Conservation (phyloP, 164 flowering plant species). For the Piper longum region DNA sequence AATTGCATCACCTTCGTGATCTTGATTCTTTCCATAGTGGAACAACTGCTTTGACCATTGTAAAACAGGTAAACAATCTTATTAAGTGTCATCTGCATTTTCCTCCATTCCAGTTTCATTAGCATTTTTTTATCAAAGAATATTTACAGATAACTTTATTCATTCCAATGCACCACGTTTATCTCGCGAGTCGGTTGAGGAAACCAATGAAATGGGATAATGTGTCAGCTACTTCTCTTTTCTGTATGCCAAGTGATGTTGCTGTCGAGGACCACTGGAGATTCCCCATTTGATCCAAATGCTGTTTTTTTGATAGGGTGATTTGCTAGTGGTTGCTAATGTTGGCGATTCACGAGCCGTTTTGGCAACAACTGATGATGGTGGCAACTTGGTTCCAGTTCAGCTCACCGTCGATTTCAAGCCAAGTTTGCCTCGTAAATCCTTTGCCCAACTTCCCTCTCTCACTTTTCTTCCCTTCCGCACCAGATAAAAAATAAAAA, state of each 20-base stretch:
- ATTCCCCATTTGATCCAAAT: too few species aligned
- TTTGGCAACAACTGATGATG: constrained; percentile 42
- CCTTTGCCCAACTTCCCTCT: neutral
- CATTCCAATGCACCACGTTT: too few species aligned
- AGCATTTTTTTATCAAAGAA: too few species aligned
- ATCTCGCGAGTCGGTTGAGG: neutral
- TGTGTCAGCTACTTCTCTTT: neutral
- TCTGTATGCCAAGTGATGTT: neutral
- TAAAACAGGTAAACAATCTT: constrained; percentile 52
- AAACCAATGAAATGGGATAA: too few species aligned
- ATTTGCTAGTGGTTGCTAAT: constrained; percentile 54
- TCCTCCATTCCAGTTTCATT: too few species aligned
- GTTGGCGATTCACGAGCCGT: constrained; percentile 88
- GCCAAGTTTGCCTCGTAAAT: constrained; percentile 53
- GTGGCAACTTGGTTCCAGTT: constrained; percentile 34
- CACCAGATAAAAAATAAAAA: neutral
- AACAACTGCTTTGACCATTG: constrained; percentile 64
- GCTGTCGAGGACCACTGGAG: neutral
- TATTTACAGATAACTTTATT: too few species aligned
- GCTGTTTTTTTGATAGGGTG: constrained; percentile 12
- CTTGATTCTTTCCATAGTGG: constrained; percentile 72
- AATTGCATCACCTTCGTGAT: constrained; percentile 37
- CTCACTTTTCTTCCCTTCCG: neutral
- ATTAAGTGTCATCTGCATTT: too few species aligned
- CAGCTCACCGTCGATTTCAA: constrained; percentile 78